These are phyloP conservation scores for Irpex lacteus DNA, from an alignment of 1,284 basidiomycete genomes.

Conservation along the genomic window DNA sequence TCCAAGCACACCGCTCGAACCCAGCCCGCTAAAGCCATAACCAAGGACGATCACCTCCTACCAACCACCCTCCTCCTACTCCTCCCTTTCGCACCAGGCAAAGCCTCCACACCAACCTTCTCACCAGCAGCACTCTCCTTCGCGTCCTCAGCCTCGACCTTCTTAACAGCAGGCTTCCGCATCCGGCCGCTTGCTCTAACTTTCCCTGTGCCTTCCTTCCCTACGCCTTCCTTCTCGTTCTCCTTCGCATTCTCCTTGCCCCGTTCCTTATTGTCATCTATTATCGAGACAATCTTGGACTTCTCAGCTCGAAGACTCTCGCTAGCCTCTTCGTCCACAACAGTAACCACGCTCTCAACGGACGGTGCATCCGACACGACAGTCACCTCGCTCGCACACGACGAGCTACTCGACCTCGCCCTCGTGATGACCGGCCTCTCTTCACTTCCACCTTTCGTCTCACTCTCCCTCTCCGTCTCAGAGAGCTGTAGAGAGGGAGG, in stretches of 20 bases:
- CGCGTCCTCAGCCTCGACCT: constrained; percentile 3
- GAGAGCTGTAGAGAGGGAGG: too few species aligned
- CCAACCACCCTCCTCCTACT: not conserved
- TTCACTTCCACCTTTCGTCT: not conserved
- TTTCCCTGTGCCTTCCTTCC: not conserved
- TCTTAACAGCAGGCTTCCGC: constrained; percentile 8
- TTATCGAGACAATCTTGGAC: too few species aligned
- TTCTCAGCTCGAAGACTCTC: too few species aligned
- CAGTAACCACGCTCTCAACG: not conserved
- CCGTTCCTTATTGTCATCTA: too few species aligned
- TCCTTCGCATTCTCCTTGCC: constrained; percentile 2
- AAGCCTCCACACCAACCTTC: not conserved
- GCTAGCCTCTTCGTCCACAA: not conserved
- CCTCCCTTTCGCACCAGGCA: not conserved
- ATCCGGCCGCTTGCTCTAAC: constrained; percentile 7
- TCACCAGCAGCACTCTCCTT: not conserved
- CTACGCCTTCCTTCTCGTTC: not conserved
- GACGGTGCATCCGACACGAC: constrained; percentile 6
- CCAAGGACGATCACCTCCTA: not conserved
- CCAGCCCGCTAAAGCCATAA: too few species aligned
- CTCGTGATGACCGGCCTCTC: constrained; percentile 3
- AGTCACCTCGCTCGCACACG: constrained; percentile 20
- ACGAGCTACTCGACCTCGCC: constrained; percentile 16
- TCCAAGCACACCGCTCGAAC: too few species aligned
- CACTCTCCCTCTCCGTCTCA: too few species aligned